These are phyloP conservation scores for Chaetomiaceae sp. DNA, from an alignment of 2,329 filamentous ascomycete species.

Conservation along the genomic window DNA sequence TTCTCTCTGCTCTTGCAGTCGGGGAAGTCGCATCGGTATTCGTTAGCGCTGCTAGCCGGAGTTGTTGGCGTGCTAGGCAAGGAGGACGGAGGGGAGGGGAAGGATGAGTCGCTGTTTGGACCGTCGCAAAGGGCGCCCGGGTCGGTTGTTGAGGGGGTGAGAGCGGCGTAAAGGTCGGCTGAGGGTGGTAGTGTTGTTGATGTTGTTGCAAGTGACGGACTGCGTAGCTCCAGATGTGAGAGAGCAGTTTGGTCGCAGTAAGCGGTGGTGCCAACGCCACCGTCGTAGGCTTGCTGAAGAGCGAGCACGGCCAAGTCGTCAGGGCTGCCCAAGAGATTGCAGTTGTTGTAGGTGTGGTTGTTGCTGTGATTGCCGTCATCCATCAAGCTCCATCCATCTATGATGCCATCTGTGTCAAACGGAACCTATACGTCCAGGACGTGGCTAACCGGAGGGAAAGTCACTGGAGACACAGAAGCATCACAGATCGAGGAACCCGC, in stretches of 20 bases:
- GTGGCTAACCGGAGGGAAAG: conserved; percentile 2
- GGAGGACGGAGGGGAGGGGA: background rate
- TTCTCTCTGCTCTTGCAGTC: conserved; percentile 5
- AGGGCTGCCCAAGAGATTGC: background rate
- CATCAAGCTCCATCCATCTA: background rate
- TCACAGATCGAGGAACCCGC: background rate
- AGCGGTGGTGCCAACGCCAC: conserved; percentile 6
- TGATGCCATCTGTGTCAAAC: background rate
- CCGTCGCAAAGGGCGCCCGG: no score
- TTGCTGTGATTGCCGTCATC: background rate
- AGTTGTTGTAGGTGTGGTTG: background rate
- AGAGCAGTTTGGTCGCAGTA: background rate
- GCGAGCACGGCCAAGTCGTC: background rate
- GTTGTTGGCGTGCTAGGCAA: background rate
- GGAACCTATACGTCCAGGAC: conserved; percentile 3
- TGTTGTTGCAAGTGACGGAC: background rate
- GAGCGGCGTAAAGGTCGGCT: background rate
- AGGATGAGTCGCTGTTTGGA: no score
- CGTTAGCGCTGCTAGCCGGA: background rate
- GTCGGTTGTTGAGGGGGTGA: background rate
- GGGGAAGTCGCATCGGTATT: background rate
- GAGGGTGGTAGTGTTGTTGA: background rate
- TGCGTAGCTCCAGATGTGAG: background rate
- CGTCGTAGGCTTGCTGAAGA: background rate
- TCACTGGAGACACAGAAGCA: background rate